Conservation (phyloP, 352 stramenopile species). For the Pythium aquatile region DNA sequence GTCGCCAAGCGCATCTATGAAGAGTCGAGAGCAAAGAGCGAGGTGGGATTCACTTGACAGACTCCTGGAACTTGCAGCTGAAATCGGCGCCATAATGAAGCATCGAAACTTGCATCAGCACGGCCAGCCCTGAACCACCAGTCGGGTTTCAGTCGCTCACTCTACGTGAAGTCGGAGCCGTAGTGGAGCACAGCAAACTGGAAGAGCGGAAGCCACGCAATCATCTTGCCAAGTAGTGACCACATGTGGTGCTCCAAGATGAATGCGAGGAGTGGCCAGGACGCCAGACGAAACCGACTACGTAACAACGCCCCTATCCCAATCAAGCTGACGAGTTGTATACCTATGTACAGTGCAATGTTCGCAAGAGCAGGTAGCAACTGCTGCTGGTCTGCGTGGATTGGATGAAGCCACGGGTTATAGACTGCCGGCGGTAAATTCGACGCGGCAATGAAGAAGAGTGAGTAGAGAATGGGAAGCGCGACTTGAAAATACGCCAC, state of each 20-base stretch:
- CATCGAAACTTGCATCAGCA: no score
- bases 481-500: constrained; percentile 21
- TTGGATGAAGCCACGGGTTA: constrained; percentile 17
- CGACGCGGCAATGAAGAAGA: constrained; percentile 7
- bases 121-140: no score
- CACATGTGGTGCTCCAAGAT: constrained; percentile 13
- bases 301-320: constrained; percentile 15
- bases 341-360: constrained; percentile 5
- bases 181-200: constrained; percentile 15
- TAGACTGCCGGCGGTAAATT: constrained; percentile 8
- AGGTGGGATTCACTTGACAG: no score
- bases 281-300: constrained; percentile 9
- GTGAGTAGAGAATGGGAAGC: not conserved
- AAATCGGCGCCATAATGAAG: no score
- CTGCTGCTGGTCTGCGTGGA: not conserved
- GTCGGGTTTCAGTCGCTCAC: no score
- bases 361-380: not conserved
- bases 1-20: no score
- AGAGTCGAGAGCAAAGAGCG: no score
- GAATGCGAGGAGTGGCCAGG: constrained; percentile 4
- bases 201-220: constrained; percentile 13
- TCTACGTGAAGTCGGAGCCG: not conserved
- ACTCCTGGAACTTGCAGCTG: no score
- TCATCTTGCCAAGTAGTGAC: constrained; percentile 13
- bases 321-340: constrained; percentile 8